These are phyloP conservation scores for Neopestalotiopsis sp. DNA, from an alignment of 2,329 filamentous ascomycete species.

Conservation along the genomic window DNA sequence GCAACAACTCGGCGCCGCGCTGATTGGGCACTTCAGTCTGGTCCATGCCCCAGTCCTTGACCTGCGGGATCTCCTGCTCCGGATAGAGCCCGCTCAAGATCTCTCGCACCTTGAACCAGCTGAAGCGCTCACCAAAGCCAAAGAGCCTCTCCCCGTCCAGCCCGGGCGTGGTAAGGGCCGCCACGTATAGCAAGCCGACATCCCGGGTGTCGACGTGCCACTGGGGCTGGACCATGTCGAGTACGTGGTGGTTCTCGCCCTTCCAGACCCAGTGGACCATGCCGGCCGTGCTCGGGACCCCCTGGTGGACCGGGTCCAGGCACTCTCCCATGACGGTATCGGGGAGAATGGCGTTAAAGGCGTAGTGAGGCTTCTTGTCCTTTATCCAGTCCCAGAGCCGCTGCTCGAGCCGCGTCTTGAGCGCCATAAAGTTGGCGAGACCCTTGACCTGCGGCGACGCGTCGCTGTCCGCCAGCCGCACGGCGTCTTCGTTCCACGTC, in stretches of 20 bases:
- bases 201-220: conserved; percentile 39
- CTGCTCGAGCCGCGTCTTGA: conserved; percentile 38
- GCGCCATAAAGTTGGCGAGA: conserved; percentile 37
- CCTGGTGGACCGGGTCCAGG: conserved; percentile 30
- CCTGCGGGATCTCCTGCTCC: conserved; percentile 27
- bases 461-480: conserved; percentile 27
- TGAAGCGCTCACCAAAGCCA: conserved; percentile 12
- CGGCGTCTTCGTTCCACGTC: conserved; percentile 39
- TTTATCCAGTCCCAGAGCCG: conserved; percentile 40
- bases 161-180: conserved; percentile 17
- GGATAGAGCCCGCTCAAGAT: conserved; percentile 33
- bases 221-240: conserved; percentile 32
- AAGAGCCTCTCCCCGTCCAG: conserved; percentile 5
- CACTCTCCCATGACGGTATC: conserved; percentile 24
- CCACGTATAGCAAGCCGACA: conserved; percentile 37
- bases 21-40: conserved; percentile 7
- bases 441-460: conserved; percentile 26
- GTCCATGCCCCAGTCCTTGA: conserved; percentile 19
- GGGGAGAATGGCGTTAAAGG: conserved; percentile 36
- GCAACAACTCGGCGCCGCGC: conserved; percentile 10
- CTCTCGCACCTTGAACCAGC: conserved; percentile 2
- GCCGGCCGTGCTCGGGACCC: conserved; percentile 37
- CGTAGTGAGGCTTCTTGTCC: conserved; percentile 32
- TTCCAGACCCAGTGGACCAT: conserved; percentile 39
- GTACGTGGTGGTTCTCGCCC: conserved; percentile 18